Evolutionary conservation across 768 basidiomycete genomes (phyloP).

Genomic region (Kwoniella dejecticola): DNA sequence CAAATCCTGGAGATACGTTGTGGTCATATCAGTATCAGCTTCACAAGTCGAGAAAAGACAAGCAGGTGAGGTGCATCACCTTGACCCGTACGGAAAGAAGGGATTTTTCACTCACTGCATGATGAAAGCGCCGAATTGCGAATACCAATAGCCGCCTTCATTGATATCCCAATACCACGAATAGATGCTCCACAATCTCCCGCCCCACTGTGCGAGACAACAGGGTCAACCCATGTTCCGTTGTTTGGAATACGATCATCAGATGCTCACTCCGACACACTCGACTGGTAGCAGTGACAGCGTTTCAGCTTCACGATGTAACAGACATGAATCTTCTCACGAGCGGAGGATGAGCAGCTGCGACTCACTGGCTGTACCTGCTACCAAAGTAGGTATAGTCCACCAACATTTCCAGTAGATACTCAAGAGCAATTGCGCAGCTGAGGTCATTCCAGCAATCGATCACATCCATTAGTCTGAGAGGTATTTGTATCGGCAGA

Average conservation of each 20-base stretch:
- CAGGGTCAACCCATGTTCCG: no score
- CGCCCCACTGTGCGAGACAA: constrained; percentile 39
- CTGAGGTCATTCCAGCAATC: no score
- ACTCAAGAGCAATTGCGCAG: constrained; percentile 20
- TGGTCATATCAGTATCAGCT: no score
- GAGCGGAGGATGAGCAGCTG: neutral
- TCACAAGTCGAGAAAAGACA: no score
- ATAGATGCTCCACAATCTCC: constrained; percentile 18
- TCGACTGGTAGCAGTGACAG: neutral
- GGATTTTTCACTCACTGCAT: constrained; percentile 56
- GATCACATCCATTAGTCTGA: no score
- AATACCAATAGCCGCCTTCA: constrained; percentile 25
- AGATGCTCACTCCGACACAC: neutral
- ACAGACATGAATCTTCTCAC: no score
- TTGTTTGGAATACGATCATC: no score
- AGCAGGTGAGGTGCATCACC: no score
- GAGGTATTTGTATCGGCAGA: no score
- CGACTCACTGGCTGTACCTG: constrained; percentile 19
- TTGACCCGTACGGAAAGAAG: neutral
- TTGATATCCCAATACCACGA: constrained; percentile 17
- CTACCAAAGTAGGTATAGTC: constrained; percentile 26
- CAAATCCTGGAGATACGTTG: constrained; percentile 57
- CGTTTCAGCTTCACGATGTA: neutral
- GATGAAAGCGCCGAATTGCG: constrained; percentile 54
- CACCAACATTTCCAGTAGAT: constrained; percentile 22